Base-by-base conservation (phyloP, 768 basidiomycete genomes). In the Lentinus tigrinus region DNA sequence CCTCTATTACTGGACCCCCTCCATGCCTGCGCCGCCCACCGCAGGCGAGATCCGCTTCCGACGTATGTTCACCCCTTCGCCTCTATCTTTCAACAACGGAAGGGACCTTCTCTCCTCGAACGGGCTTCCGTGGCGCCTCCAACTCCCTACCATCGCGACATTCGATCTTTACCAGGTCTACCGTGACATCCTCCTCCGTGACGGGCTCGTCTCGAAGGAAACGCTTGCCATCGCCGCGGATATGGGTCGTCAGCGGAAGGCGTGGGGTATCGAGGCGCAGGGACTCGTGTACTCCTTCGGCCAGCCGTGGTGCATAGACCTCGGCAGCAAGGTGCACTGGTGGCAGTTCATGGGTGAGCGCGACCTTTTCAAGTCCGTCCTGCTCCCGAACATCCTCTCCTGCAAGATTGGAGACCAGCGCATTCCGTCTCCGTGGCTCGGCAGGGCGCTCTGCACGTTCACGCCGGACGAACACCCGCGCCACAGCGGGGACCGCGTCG, bases 41-140 rank as follows among this genome's bases (percentile, higher is more conserved):
- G 27, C 52, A 10, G 52, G 52, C 14, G 52, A 54, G 31, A 13
- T 54, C 28, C 52, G 52, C 19, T 54, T 54, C 43, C 52, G 52
- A 28, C 31, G 17, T 28, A 54, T 31, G 43, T 31, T 31, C 39
- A 36, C 42, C 1, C 14, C 40, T 19, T 28, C 31, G 4, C 52
- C 52, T 3, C 21, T 34, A 2, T 3, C 14, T 3, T 54, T 54
- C 43, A 46, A 21, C 31, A 44, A 43, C 23, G 52, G 52, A 4
- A 9, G 23, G 23, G 52, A 54, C 43, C 43, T 54, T 10, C 4
- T 11, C 4, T 26, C 42, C 11, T 28, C 43, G 26, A 17, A 54
- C 19, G 52, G 39, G 2, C 40, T 54, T 1, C 42, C 52, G 5
- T 54, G 52, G 52, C 52, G 52, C 11, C 8, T 54, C 2, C 52